Base-by-base conservation (phyloP, 2,329 filamentous ascomycete genomes). In the Aspergillus ustus region DNA sequence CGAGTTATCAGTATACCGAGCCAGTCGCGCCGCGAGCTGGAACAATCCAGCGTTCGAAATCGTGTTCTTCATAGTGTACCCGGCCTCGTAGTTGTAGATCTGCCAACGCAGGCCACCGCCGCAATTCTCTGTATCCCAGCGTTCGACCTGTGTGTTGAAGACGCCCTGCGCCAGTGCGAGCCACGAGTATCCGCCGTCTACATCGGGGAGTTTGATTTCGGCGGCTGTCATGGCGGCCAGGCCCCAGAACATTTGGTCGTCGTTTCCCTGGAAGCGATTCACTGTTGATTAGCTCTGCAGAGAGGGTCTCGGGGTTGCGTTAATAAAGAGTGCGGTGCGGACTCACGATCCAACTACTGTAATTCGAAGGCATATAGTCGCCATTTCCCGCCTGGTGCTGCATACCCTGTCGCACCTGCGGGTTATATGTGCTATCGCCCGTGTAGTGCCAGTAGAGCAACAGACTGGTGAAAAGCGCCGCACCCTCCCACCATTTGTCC, bases 401-500 rank as follows among this genome's bases (percentile, higher is more conserved):
- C 44, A 80, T 66, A 6, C 70, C 78, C 62, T 79, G 70, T 2
- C 57, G 73, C 4, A 75, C 73, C 43, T 77, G 71, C 3, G 72
- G 54, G 59, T 80, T 79, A 69, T 76, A 80, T 28, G 73, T 72
- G 7, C 72, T 69, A 55, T 80, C 78, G 25, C 76, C 75, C 2
- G 78, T 80, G 60, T 76, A 79, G 60, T 73, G 75, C 75, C 77
- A 80, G 61, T 80, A 80, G 57, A 79, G 73, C 53, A 80, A 73
- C 28, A 80, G 63, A 5, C 73, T 55, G 45, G 74, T 75, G 61
- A 79, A 80, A 72, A 80, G 76, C 13, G 87, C 86, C 55, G 87
- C 85, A 6, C 86, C 87, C 72, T 91, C 87, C 89, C 89, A 92
- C 89, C 89, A 92, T 80, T 91, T 91, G 73, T 89, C 89, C 2